Base-by-base conservation (phyloP, 2,329 filamentous ascomycete genomes). In the Myrmaecium sp. region DNA sequence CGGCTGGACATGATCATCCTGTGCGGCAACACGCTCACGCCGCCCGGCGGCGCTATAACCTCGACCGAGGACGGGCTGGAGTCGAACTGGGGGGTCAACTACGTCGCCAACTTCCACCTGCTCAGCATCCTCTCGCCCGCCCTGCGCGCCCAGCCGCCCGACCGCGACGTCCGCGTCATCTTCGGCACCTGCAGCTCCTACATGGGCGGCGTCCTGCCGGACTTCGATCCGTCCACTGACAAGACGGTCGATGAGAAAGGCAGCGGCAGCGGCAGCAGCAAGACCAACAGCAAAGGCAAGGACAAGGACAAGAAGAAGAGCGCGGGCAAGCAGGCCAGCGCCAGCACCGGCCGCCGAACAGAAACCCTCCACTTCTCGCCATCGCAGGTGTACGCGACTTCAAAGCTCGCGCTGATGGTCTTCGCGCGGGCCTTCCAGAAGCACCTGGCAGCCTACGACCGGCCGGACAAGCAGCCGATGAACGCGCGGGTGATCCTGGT, bases 401-500 rank as follows among this genome's bases (percentile, higher is more conserved):
- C 57, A 12, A 62, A 63, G 33, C 56, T 95, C 15, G 82, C 89
- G 1, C 61, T 94, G 23, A 91, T 86, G 63, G 71, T 78, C 10
- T 95, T 98, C 46, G 84, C 80, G 0, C 68, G 76, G 25, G 78
- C 86, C 6, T 93, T 86, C 49, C 86, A 95, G 54, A 89, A 92
- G 48, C 86, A 94, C 47, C 62, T 98, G 24, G 74, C 83, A 37
- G 59, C 74, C 2, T 92, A 91, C 52, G 69, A 79, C 42, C 67
- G 89, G 14, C 82, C 84, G 0, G 89, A 98, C 47, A 68, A 75
- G 34, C 60, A 79, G 25, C 82, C 82, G 1, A 76, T 74, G 58
- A 93, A 82, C 38, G 66, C 83, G 3, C 70, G 80, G 17, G 82
- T 94, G 23, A 61, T 93, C 26, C 66, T 93, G 31, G 80, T 84